Base-by-base conservation (phyloP, 169 alveolate genomes). In the Cystoisospora suis region DNA sequence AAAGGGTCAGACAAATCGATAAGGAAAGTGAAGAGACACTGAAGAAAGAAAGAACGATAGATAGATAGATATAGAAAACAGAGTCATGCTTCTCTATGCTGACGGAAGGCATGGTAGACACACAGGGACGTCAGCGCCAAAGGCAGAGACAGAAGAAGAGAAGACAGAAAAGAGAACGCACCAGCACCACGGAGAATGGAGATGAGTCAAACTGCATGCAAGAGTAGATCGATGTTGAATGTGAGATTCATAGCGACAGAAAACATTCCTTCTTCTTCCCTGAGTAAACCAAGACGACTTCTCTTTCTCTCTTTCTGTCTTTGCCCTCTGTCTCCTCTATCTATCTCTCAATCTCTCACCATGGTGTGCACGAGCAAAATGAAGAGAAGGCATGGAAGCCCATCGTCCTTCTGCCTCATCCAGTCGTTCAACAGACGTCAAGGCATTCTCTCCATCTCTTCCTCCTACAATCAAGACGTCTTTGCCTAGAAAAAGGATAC, bases 281-380 rank as follows among this genome's bases (percentile, higher is more conserved):
- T 53, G 29, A n/a, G 34, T 5, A 23, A n/a, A n/a, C 15, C 15
- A 27, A 12, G 5, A 70, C 23, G 81, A 15, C 20, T 65, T 65
- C 40, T 27, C 29, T 65, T 6, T 27, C 42, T 70, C 77, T 61
- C 77, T 61, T 5, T 23, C 36, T 6, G 77, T 53, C 61, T 53
- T 53, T 20, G 61, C 61, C 61, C n/a, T 9, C 20, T 20, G 61
- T 20, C 61, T 20, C n/a, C 20, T 53, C 9, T 20, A 53, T 12
- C 9, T 12, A 53, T 12, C 9, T 12, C 9, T 20, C n/a, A 9
- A 38, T 6, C 1, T 34, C 53, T 38, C 29, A 72, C 83, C 83
- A 53, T 72, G 83, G 83, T 72, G 83, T 0, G 83, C 83, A 29
- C 83, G 83, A 2, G 83, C 83, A 34, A 40, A 72, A 38, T 72